Evolutionary conservation across 345 rosid genomes (phyloP), one percentile per base, ranked within the genome.

Genomic region (Eucalyptus pauciflora): DNA sequence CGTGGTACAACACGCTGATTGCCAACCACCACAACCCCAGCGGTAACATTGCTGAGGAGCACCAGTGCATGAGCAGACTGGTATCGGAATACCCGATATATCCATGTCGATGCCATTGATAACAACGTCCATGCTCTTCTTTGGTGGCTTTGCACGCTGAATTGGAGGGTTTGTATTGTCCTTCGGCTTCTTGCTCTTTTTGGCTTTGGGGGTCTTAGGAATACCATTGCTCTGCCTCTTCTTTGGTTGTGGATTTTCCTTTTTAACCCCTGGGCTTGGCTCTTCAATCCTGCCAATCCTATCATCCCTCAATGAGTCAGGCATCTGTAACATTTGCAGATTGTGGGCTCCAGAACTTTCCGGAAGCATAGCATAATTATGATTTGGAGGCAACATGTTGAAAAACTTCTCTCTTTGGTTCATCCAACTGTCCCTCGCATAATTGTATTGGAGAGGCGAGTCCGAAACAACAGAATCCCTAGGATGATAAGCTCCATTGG

Each of bases 21-120:
- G 99, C 99, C 99, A 98, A 88, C 99, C 99, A 46, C 99, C 99
- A 79, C 99, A 96, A 48, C 99, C 99, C 99, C 99, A 98, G 52
- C 99, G 95, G 89, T 98, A 98, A 87, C 99, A 98, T 86, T 97
- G 99, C 93, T 95, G 99, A 49, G 99, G 94, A 87, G 92, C 85
- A 90, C 99, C 99, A n/a, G 99, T 98, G 90, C 99, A 98, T 0
- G 99, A 94, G 93, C 99, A 97, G 64, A 96, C 96, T 24, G 99
- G 99, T 76, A 95, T 96, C 5, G 99, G 97, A 89, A 97, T 93
- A 88, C 96, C 95, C 0, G 99, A 95, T 89, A 97, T 96, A 91
- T 98, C 99, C 98, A 96, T 95, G 51, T 92, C 96, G 85, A 95
- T 93, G 71, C 99, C 99, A 86, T 97, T 96, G 15, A 98, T 95